Evolutionary conservation across 139 green algal genomes (phyloP).

Genomic region (Spirogloea muscicola): DNA sequence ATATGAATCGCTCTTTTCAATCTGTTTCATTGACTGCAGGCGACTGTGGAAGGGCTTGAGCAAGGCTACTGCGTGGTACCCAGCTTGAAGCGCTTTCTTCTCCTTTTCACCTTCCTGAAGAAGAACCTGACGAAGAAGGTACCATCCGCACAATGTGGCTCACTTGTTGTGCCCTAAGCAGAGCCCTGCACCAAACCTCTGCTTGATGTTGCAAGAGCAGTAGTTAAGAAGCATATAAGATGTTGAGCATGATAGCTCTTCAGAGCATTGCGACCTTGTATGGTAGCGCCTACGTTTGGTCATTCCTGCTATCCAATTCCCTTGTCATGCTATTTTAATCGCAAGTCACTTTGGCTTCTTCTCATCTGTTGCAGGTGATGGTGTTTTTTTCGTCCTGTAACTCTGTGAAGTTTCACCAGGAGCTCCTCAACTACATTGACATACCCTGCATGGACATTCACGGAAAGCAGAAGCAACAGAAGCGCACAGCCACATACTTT

Average conservation of each 20-base stretch:
- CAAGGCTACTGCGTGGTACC: slow-evolving; percentile 94
- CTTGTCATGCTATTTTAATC: no score
- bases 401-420: slow-evolving; percentile 90
- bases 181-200: no score
- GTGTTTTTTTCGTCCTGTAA: slow-evolving; percentile 97
- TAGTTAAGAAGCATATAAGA: no score
- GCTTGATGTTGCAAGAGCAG: no score
- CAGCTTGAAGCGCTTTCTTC: slow-evolving; percentile 85
- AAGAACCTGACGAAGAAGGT: slow-evolving; percentile 97
- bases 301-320: no score
- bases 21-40: slow-evolving; percentile 41
- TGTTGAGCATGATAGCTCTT: no score
- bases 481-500: slow-evolving; percentile 92
- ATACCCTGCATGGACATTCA: slow-evolving; percentile 91
- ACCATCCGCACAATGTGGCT: no score
- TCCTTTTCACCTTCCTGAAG: slow-evolving; percentile 99
- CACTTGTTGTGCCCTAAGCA: no score
- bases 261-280: no score
- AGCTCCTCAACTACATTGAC: slow-evolving; percentile 99
- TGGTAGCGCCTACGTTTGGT: no score
- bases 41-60: slow-evolving; percentile 85
- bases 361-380: slow-evolving; percentile 67
- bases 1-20: not conserved
- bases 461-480: slow-evolving; percentile 96
- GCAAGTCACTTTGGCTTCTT: no score